These are phyloP conservation scores for Yamadazyma endophytica DNA, from an alignment of 805 yeast species.

Conservation along the genomic window DNA sequence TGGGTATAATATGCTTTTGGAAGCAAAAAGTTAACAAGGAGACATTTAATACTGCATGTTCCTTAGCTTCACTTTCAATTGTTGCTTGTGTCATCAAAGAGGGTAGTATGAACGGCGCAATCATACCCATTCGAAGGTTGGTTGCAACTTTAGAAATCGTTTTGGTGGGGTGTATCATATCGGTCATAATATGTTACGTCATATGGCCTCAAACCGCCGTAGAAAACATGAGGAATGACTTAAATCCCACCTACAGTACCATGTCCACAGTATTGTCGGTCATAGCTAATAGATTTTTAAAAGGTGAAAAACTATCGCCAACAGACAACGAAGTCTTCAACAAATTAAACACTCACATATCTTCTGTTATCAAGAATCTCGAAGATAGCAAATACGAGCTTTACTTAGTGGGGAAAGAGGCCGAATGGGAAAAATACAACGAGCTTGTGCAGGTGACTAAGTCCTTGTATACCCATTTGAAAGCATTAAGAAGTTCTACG, in stretches of 20 bases:
- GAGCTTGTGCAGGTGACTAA: slow-evolving; percentile 50
- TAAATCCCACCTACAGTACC: slow-evolving; percentile 49
- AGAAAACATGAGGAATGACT: slow-evolving; percentile 34
- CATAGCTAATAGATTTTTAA: slow-evolving; percentile 46
- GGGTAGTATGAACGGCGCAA: slow-evolving; percentile 58
- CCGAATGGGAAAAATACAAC: slow-evolving; percentile 43
- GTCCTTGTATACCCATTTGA: slow-evolving; percentile 51
- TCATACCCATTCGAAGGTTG: slow-evolving; percentile 53
- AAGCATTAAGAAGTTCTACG: slow-evolving; percentile 65
- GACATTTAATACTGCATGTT: slow-evolving; percentile 78
- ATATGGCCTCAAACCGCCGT: slow-evolving; percentile 64
- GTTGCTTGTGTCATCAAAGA: slow-evolving; percentile 72
- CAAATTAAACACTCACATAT: slow-evolving; percentile 37
- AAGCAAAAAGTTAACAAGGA: slow-evolving; percentile 64
- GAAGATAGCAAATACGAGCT: slow-evolving; percentile 66
- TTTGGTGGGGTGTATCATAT: slow-evolving; percentile 52
- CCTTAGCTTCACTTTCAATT: slow-evolving; percentile 67
- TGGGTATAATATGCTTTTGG: slow-evolving; percentile 65
- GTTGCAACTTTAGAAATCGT: slow-evolving; percentile 55
- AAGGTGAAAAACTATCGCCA: slow-evolving; percentile 41
- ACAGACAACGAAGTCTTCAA: slow-evolving; percentile 34
- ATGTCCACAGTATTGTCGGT: slow-evolving; percentile 48
- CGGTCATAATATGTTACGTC: slow-evolving; percentile 57
- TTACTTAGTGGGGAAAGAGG: slow-evolving; percentile 48
- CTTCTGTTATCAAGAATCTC: slow-evolving; percentile 34